Evolutionary conservation across 2,329 filamentous ascomycete genomes (phyloP).

Genomic region (Magnaporthiopsis incrustans): DNA sequence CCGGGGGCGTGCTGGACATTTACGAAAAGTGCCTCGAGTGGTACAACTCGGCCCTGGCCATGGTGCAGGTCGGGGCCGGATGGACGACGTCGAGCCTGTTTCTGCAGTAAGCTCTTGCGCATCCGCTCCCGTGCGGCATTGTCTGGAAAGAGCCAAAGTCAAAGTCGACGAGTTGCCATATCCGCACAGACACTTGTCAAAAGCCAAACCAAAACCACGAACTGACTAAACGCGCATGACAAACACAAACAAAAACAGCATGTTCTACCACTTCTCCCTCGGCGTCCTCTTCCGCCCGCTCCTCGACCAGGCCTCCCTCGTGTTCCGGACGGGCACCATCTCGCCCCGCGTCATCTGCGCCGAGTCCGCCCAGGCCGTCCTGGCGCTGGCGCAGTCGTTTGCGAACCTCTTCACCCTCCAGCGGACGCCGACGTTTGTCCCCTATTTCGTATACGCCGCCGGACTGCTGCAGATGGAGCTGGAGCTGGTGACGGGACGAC

Average conservation of each 20-base stretch:
- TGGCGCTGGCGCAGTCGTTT: conserved; percentile 18
- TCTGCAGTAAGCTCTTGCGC: conserved; percentile 6
- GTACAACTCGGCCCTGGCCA: conserved; percentile 6
- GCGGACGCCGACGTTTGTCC: conserved; percentile 23
- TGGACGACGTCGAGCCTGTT: conserved; percentile 7
- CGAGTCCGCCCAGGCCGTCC: conserved; percentile 9
- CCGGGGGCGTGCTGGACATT: background rate
- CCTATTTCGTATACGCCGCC: conserved; percentile 19
- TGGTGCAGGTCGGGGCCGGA: conserved; percentile 3
- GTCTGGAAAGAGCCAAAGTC: background rate
- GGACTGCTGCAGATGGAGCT: conserved; percentile 5
- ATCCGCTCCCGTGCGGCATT: too few species aligned
- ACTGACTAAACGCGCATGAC: background rate
- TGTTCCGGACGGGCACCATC: background rate
- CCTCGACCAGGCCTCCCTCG: background rate
- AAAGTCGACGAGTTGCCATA: too few species aligned
- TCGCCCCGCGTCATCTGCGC: conserved; percentile 20
- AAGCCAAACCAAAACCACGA: too few species aligned
- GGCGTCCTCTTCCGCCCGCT: conserved; percentile 9
- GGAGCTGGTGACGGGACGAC: too few species aligned
- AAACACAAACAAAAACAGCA: conserved; percentile 5
- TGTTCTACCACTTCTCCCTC: conserved; percentile 11
- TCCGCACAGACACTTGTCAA: background rate
- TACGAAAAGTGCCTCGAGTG: conserved; percentile 9
- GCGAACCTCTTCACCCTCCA: conserved; percentile 21